Evolutionary conservation across 202 grass and related monocot genomes (phyloP).

Genomic region (Carex arenaria): DNA sequence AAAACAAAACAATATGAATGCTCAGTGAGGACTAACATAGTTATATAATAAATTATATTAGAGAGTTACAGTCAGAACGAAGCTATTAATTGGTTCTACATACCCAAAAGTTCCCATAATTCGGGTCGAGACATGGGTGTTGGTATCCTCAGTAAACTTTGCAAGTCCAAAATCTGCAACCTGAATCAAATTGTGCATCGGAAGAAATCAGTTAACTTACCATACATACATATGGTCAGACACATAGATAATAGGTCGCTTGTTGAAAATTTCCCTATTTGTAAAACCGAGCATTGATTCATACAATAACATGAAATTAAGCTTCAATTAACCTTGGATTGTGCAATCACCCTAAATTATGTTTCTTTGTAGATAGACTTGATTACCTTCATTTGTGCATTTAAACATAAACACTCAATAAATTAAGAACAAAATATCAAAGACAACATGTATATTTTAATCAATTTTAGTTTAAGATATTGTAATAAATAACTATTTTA

Average conservation of each 20-base stretch:
- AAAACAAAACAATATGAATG: neutral
- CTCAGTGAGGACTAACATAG: neutral
- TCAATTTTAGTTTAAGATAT: neutral
- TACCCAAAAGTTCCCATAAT: constrained; percentile 99
- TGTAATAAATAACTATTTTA: neutral
- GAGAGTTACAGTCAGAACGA: neutral
- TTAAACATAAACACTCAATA: neutral
- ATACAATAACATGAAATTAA: neutral
- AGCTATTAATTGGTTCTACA: neutral
- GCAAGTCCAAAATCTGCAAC: constrained; percentile 93
- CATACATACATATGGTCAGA: neutral
- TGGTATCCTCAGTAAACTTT: constrained; percentile 78
- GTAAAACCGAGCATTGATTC: neutral
- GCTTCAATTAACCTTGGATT: neutral
- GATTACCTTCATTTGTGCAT: constrained; percentile 1
- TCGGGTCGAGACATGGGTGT: constrained; percentile 92
- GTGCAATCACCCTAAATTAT: neutral
- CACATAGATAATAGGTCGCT: neutral
- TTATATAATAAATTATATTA: neutral
- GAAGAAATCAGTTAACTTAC: neutral
- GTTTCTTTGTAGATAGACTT: neutral
- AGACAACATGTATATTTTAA: neutral
- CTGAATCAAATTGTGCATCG: constrained; percentile 24
- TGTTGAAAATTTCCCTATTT: neutral
- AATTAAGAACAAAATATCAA: neutral